Conservation (phyloP, 176 grass and related monocot genomes). For the Paspalum notatum region DNA sequence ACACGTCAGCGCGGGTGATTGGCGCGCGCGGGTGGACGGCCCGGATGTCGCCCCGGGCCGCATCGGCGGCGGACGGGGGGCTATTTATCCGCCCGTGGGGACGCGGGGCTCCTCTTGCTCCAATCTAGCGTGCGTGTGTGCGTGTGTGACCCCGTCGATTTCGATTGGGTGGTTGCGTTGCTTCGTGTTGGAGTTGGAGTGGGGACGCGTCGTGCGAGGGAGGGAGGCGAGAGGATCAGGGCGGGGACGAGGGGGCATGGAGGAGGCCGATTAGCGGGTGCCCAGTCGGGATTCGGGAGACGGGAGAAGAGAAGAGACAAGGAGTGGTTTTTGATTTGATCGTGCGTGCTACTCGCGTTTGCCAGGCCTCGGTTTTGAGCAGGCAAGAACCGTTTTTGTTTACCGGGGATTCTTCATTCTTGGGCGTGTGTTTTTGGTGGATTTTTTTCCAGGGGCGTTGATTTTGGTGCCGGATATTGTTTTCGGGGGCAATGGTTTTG, state of each 20-base stretch:
- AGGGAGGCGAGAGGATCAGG: neutral
- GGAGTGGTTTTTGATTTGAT: neutral
- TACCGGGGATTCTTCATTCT: neutral
- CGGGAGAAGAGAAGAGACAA: neutral
- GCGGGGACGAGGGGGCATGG: neutral
- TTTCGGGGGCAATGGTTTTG: conserved; percentile 3
- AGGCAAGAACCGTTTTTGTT: conserved; percentile 15
- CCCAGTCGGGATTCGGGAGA: no score
- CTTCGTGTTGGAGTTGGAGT: conserved; percentile 10
- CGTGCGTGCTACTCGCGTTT: neutral
- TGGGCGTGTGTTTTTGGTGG: neutral
- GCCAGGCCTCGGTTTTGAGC: conserved; percentile 23
- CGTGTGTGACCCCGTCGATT: neutral
- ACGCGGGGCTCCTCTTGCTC: neutral
- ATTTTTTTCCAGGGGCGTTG: no score
- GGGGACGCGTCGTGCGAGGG: neutral
- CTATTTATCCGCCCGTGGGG: conserved; percentile 30
- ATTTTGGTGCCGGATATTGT: conserved; percentile 1
- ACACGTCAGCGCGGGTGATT: conserved; percentile 30
- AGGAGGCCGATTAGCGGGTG: conserved; percentile 33
- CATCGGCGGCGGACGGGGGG: neutral
- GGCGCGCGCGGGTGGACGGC: neutral
- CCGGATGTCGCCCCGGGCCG: neutral
- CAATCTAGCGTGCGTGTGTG: neutral
- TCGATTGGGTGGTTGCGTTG: conserved; percentile 1